phyloP scores from a whole-genome alignment of 176 grass and related monocot genomes.

The Urochloa ruziziensis region DNA sequence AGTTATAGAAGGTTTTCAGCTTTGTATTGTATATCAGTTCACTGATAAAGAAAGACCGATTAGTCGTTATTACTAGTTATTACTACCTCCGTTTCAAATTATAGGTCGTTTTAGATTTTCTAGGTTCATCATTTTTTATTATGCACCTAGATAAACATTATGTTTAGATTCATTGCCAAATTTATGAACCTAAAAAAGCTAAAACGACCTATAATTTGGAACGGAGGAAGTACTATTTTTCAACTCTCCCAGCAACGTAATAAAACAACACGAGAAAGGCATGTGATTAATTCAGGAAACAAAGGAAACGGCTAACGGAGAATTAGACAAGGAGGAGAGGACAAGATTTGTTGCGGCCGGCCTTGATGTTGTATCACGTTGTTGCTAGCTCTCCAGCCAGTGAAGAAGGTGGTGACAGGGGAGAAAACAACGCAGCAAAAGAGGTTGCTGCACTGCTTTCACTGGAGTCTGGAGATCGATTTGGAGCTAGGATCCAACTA shows the following conservation, averaged over 20 bases:
- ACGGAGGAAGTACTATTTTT: too few relatives aligned
- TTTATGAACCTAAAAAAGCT: too few relatives aligned
- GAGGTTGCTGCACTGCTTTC: slow-evolving; percentile 4
- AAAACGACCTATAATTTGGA: too few relatives aligned
- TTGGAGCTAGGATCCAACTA: too few relatives aligned
- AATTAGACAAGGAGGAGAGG: slow-evolving; percentile 33
- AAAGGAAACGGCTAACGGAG: not conserved
- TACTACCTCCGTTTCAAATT: too few relatives aligned
- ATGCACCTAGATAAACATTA: too few relatives aligned
- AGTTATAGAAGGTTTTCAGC: not conserved
- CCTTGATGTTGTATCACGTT: slow-evolving; percentile 9
- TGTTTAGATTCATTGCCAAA: too few relatives aligned
- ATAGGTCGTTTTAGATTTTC: too few relatives aligned
- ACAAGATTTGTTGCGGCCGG: not conserved
- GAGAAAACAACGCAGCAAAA: slow-evolving; percentile 34
- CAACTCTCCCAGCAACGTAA: not conserved
- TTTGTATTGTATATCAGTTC: not conserved
- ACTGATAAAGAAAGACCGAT: slow-evolving; percentile 1
- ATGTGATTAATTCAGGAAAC: slow-evolving; percentile 7
- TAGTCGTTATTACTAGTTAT: not conserved
- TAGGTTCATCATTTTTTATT: too few relatives aligned
- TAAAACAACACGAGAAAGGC: not conserved
- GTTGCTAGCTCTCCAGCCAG: slow-evolving; percentile 6
- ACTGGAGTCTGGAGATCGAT: not conserved
- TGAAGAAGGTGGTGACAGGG: slow-evolving; percentile 19